Base-by-base conservation (phyloP, 2,329 filamentous ascomycete genomes). In the Monilinia polystroma region DNA sequence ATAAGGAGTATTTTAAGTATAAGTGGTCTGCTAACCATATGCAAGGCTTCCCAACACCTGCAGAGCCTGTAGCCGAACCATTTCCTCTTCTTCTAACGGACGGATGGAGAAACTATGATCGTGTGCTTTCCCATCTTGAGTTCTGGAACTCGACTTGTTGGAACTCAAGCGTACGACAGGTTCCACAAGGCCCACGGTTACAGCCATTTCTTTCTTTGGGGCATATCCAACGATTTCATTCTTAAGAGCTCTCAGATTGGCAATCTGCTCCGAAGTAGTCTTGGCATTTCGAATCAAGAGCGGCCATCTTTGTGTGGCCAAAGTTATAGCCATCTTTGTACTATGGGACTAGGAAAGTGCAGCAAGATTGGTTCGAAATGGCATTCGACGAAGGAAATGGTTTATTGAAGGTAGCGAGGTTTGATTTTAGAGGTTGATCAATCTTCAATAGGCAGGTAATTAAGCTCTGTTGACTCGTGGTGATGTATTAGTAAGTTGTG, bases 171-270 rank as follows among this genome's bases (percentile, higher is more conserved):
- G 80, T 38, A 86, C 81, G 59, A 91, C 80, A 45, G 85, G 83
- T 64, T 86, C 83, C 57, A 95, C 78, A 38, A 91, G 82, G 23
- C 93, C 93, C 65, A 86, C 80, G 67, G 82, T 82, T 52, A 97
- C 83, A 82, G 89, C 93, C 66, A 86, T 79, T 78, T 94, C 90
- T 79, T 99, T 99, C 77, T 89, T 89, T 77, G 94, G 88, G 45
- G 90, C 84, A 78, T 98, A 92, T 32, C 95, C 95, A 68, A 97
- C 87, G 58, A 96, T 85, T 70, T 95, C 90, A 78, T 97, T 95
- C 81, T 97, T 98, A 41, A 99, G 81, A 53, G 83, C 82, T 71
- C 88, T 87, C 55, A 97, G 82, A 60, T 88, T 85, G 35, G 82
- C 80, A 52, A 85, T 80, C 72, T 85, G 84, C 70, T 88, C 84